Percentiles rank a stretch among this genome's conserved stretches.
Conservation (phyloP, 176 grass and related monocot species). For the Oryza glumipatula region DNA sequence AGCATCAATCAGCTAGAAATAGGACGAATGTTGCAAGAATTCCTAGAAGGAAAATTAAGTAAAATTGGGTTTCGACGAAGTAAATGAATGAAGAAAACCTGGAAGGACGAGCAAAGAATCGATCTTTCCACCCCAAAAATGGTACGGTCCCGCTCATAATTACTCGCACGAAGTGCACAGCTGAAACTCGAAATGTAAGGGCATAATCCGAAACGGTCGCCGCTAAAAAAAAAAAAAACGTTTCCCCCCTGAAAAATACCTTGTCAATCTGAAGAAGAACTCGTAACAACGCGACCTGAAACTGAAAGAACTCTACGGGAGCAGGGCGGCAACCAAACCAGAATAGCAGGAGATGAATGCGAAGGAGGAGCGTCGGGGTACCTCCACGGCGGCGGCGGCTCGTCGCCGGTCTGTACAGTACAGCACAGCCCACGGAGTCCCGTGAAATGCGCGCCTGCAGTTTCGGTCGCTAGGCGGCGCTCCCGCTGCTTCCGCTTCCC, state of each 20-base stretch:
- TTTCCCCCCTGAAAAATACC: not conserved
- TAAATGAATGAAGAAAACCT: not conserved
- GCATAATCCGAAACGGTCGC: not conserved
- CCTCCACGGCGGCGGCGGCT: constrained; percentile 17
- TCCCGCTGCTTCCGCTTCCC: not conserved
- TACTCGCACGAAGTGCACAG: not conserved
- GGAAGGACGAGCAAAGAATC: not conserved
- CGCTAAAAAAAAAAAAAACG: not conserved
- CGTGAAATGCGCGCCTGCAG: constrained; percentile 24
- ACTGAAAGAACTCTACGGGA: not conserved
- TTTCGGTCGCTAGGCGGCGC: not conserved
- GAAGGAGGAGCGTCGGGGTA: constrained; percentile 16
- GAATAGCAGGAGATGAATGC: constrained; percentile 4
- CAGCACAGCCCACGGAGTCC: not conserved
- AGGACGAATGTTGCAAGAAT: not conserved
- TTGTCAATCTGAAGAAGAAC: not conserved
- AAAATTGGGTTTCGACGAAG: not conserved
- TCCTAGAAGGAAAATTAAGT: not conserved
- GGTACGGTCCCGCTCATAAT: constrained; percentile 18
- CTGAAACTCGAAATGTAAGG: constrained; percentile 27
- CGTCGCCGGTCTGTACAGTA: not conserved
- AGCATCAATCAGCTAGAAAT: not conserved
- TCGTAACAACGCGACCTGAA: not conserved
- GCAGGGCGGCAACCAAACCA: not conserved
- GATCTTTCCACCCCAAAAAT: not conserved